Evolutionary conservation across 345 rosid genomes (phyloP).

Genomic region (Brassica cretica): DNA sequence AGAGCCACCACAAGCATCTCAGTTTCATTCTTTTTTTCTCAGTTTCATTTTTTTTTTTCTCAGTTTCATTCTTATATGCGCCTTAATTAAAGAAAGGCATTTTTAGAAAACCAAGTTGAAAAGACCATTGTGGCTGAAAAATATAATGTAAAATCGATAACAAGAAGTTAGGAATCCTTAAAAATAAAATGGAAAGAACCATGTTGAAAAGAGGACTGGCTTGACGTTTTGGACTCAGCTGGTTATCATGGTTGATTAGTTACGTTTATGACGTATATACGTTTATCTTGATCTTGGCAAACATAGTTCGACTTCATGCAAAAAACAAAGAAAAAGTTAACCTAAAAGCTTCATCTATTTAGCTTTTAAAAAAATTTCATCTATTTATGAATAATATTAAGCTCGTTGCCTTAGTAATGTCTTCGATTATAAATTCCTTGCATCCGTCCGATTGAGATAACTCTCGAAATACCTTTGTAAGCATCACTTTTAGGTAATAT

Average conservation of each 20-base stretch:
- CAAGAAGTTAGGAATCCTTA: neutral
- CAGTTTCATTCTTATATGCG: neutral
- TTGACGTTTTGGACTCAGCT: neutral
- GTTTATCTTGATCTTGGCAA: neutral
- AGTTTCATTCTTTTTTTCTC: neutral
- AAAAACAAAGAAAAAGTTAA: neutral
- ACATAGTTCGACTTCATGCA: neutral
- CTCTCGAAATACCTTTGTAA: neutral
- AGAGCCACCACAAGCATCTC: neutral
- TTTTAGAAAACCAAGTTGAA: neutral
- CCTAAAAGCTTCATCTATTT: neutral
- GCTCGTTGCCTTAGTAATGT: neutral
- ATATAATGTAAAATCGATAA: neutral
- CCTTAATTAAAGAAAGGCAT: neutral
- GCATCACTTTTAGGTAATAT: conserved; percentile 4
- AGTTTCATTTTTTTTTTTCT: neutral
- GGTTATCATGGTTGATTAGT: neutral
- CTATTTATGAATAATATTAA: neutral
- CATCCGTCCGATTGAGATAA: neutral
- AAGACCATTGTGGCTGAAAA: neutral
- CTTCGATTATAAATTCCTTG: neutral
- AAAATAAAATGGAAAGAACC: neutral
- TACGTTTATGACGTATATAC: neutral
- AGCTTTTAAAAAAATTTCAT: too few species aligned
- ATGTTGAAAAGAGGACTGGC: neutral